Conservation (phyloP, 495 filamentous ascomycete species). For the Tricharina praecox region DNA sequence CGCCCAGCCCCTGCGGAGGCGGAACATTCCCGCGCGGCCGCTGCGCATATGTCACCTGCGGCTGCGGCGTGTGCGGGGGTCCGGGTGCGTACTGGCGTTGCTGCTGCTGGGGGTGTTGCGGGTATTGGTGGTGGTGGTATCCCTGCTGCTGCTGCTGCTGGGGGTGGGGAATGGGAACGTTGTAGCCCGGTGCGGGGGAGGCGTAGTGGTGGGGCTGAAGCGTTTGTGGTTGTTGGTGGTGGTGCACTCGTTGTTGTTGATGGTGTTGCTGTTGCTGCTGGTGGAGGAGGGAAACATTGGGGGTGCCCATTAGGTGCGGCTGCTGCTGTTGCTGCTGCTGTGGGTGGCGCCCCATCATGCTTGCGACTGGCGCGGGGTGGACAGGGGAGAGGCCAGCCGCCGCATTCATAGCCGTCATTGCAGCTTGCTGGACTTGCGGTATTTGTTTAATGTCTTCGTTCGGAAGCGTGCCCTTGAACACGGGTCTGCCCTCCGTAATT, state of each 20-base stretch:
- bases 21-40: constrained; percentile 14
- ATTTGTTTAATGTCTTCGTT: constrained; percentile 7
- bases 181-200: no score
- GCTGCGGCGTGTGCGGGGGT: constrained; percentile 1
- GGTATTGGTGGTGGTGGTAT: constrained; percentile 19
- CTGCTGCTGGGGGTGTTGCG: constrained; percentile 5
- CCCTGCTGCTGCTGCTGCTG: no score
- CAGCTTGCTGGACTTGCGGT: constrained; percentile 10
- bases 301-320: not conserved
- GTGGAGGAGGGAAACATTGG: no score
- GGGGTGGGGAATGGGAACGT: no score
- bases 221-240: not conserved
- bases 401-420: constrained; percentile 20
- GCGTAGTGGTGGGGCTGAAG: no score
- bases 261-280: no score
- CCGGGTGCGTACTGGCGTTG: not conserved
- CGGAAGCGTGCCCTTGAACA: constrained; percentile 39
- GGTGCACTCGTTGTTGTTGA: no score
- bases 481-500: constrained; percentile 30
- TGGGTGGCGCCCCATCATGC: not conserved
- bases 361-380: constrained; percentile 14
- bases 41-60: not conserved
- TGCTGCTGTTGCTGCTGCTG: not conserved
- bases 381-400: constrained; percentile 20
- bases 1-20: constrained; percentile 22